Evolutionary conservation across 2,329 filamentous ascomycete genomes (phyloP).

Genomic region (Ustilaginoidea virens): DNA sequence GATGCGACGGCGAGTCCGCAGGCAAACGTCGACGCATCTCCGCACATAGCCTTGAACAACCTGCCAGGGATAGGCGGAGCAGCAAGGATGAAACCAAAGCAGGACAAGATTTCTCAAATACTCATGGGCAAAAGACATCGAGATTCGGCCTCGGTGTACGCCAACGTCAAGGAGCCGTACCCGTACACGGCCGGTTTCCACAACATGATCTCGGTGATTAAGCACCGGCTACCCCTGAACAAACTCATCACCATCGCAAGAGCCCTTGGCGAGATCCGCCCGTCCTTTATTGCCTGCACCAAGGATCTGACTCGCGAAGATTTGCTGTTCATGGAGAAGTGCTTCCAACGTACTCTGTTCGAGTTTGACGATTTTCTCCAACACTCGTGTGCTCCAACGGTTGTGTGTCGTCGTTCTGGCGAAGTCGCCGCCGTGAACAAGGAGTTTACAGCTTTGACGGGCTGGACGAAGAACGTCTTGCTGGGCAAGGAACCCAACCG

Average conservation of each 20-base stretch:
- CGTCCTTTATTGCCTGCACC: slow-evolving; percentile 84
- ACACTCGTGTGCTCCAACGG: slow-evolving; percentile 74
- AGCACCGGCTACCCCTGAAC: slow-evolving; percentile 60
- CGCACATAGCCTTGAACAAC: slow-evolving; percentile 16
- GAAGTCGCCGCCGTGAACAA: slow-evolving; percentile 94
- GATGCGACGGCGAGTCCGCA: slow-evolving; percentile 47
- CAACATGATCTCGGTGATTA: slow-evolving; percentile 65
- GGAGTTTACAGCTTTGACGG: slow-evolving; percentile 89
- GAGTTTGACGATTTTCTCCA: slow-evolving; percentile 90
- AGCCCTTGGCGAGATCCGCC: slow-evolving; percentile 75
- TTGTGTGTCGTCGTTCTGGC: slow-evolving; percentile 82
- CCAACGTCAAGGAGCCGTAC: slow-evolving; percentile 80
- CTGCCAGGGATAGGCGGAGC: slow-evolving; percentile 11
- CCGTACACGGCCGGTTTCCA: slow-evolving; percentile 86
- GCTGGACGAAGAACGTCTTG: slow-evolving; percentile 82
- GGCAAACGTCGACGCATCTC: slow-evolving; percentile 40
- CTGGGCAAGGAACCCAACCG: slow-evolving; percentile 76
- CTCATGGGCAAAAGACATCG: slow-evolving; percentile 43
- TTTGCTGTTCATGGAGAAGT: slow-evolving; percentile 94
- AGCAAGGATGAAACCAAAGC: slow-evolving; percentile 27
- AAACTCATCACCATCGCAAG: slow-evolving; percentile 75
- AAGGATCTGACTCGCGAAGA: slow-evolving; percentile 80
- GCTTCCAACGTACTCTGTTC: slow-evolving; percentile 80
- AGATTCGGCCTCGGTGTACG: slow-evolving; percentile 77
- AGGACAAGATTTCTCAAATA: slow-evolving; percentile 28